Evolutionary conservation across 306 rosid genomes (phyloP), one percentile per base, ranked within the genome.

Genomic region (Sindora glabra): DNA sequence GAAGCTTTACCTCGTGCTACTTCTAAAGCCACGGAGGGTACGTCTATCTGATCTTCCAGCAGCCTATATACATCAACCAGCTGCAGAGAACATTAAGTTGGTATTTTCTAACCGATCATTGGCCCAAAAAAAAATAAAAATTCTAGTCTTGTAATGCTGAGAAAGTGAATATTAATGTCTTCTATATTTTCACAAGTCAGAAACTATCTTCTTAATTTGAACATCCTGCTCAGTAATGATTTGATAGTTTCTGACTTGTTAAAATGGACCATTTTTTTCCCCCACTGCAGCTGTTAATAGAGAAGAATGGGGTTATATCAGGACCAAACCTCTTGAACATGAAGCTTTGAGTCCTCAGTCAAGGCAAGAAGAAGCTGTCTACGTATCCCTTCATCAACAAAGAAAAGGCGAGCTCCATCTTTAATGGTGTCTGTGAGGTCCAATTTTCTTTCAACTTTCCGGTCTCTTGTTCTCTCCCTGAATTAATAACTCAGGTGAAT

Each of bases 341-440:
- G 99, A 80, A 89, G 95, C 87, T 79, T 89, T 41, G 97, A 94
- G 74, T 94, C 99, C 81, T 94, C 97, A 0, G 95, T 94, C 71
- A 94, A 77, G 56, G 99, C 99, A 64, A 94, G 94, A 71, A 94
- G 87, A 78, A 94, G 94, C 78, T 94, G 80, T 67, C 90, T 71
- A 13, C 99, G 94, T 42, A 89, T 94, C 67, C 94, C 81, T 89
- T 78, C 97, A 12, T 94, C 97, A 9, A 94, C 56, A 38, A 94
- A 52, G 75, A 94, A 76, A 37, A 89, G 94, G 58, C 95, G 97
- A 75, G 97, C 95, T 73, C 99, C 97, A 3, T 94, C 99, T 75
- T 84, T 94, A 57, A 94, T 89, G 59, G 97, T 94, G 75, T 89
- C 90, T 3, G 96, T 89, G 77, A 94, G 95, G 79, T 94, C 94